phyloP scores from a whole-genome alignment of 495 filamentous ascomycete species.

The Penicillium lividum region DNA sequence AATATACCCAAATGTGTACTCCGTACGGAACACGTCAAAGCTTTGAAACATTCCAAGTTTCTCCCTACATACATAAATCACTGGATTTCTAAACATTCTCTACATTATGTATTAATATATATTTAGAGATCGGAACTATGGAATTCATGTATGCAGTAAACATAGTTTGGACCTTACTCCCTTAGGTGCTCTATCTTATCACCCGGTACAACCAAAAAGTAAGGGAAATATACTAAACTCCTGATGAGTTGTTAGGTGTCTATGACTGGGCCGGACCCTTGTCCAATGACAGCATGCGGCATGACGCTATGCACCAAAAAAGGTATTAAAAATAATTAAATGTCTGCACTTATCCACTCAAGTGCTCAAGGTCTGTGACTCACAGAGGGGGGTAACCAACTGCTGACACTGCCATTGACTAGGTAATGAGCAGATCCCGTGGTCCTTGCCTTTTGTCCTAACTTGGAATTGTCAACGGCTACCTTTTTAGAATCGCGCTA shows the following conservation, averaged over 20 bases:
- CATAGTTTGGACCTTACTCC: neutral
- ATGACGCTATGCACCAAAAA: slow-evolving; percentile 31
- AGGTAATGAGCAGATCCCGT: too few relatives aligned
- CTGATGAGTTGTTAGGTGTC: slow-evolving; percentile 17
- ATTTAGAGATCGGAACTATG: neutral
- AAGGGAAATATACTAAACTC: slow-evolving; percentile 15
- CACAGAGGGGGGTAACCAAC: too few relatives aligned
- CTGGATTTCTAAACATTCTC: too few relatives aligned
- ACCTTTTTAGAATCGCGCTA: neutral
- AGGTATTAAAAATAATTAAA: too few relatives aligned
- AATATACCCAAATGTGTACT: neutral
- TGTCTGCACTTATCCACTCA: too few relatives aligned
- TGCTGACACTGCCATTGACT: too few relatives aligned
- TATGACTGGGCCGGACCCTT: neutral
- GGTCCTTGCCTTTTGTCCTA: too few relatives aligned
- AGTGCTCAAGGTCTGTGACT: too few relatives aligned
- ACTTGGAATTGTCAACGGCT: too few relatives aligned
- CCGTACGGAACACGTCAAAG: slow-evolving; percentile 9
- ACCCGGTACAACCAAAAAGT: slow-evolving; percentile 31
- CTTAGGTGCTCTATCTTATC: slow-evolving; percentile 13
- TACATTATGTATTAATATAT: neutral
- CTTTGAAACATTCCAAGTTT: slow-evolving; percentile 19
- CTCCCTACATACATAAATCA: too few relatives aligned
- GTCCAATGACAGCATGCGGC: slow-evolving; percentile 7
- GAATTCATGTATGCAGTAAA: slow-evolving; percentile 2